Conservation (phyloP, 179 eudicot genomes). For the Beta lomatogona region DNA sequence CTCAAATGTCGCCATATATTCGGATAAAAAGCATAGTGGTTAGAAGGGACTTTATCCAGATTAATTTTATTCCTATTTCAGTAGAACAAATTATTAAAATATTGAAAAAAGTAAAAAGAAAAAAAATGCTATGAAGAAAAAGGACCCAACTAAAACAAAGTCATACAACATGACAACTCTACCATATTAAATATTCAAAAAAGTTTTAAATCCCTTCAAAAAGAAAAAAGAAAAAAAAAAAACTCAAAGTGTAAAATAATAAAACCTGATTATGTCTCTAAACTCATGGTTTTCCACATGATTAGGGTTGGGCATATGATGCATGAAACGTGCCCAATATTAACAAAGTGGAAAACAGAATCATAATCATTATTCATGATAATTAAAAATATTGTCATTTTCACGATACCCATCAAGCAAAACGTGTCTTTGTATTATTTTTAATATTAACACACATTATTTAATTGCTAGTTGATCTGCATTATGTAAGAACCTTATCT, state of each 20-base stretch:
- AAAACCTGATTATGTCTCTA: slow-evolving; percentile 1
- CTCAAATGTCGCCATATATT: too few species aligned
- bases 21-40: too few species aligned
- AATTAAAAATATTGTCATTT: slow-evolving; percentile 2
- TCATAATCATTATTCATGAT: background rate
- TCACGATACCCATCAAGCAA: slow-evolving; percentile 26
- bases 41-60: too few species aligned
- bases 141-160: background rate
- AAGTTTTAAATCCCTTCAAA: too few species aligned
- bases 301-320: background rate
- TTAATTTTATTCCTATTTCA: background rate
- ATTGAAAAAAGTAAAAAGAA: background rate
- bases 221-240: too few species aligned
- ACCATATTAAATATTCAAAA: background rate
- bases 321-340: slow-evolving; percentile 20
- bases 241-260: background rate
- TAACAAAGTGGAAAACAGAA: background rate
- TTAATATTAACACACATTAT: background rate
- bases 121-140: background rate
- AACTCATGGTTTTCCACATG: slow-evolving; percentile 15
- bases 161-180: background rate
- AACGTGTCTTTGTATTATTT: slow-evolving; percentile 25
- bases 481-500: slow-evolving; percentile 16
- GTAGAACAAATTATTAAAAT: background rate
- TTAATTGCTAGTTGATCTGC: background rate